Percentiles rank a stretch among this genome's conserved stretches.
These are phyloP conservation scores for Cyclostephanos invisitatus DNA, from an alignment of 108 stramenopile species.

Conservation along the genomic window DNA sequence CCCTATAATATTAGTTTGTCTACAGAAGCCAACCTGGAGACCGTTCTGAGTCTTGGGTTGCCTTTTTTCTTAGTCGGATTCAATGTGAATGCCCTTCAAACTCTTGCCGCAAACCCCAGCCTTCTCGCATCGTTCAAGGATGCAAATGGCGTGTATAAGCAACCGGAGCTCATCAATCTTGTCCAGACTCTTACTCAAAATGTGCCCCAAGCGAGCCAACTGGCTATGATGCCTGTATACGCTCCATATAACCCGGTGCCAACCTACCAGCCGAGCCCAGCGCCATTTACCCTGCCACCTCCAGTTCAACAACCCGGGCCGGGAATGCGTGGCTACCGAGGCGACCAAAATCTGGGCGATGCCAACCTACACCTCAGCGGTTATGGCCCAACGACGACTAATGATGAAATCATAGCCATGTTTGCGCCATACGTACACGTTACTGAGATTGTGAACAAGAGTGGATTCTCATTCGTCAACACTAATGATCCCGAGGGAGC, in stretches of 20 bases:
- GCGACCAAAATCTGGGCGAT: conserved; percentile 65
- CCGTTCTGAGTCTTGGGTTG: conserved; percentile 39
- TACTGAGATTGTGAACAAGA: conserved; percentile 79
- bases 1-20: conserved; percentile 14
- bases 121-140: conserved; percentile 75
- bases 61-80: conserved; percentile 73
- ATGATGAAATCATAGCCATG: conserved; percentile 69
- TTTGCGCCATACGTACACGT: conserved; percentile 86
- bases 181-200: conserved; percentile 76
- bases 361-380: conserved; percentile 87
- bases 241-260: conserved; percentile 11
- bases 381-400: conserved; percentile 80
- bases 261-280: conserved; percentile 40
- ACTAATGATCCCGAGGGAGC: conserved; percentile 79
- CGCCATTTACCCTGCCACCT: conserved; percentile 28
- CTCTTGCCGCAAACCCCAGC: conserved; percentile 72
- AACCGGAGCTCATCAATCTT: conserved; percentile 67
- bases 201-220: conserved; percentile 33
- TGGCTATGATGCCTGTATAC: conserved; percentile 15
- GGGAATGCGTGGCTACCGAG: conserved; percentile 44
- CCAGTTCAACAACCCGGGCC: conserved; percentile 15
- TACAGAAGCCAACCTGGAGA: conserved; percentile 46
- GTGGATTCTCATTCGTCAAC: conserved; percentile 81
- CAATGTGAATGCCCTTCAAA: conserved; percentile 78
- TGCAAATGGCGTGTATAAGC: conserved; percentile 78